Evolutionary conservation across 2,329 filamentous ascomycete genomes (phyloP), one percentile per base, ranked within the genome.

Genomic region (Sarocladium brachiariae): DNA sequence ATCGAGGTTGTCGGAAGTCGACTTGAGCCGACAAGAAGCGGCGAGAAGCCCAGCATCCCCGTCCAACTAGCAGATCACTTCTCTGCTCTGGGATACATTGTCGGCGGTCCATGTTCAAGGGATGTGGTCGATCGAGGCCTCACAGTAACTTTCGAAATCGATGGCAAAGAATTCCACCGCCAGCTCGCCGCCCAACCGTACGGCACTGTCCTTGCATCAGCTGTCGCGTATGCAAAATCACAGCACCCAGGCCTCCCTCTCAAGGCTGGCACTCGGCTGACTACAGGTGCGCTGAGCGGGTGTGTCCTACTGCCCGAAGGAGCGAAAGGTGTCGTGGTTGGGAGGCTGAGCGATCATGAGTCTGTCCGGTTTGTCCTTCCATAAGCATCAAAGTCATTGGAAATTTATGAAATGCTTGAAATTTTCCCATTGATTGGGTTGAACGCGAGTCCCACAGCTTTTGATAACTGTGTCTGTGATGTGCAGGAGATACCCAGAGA

Each of bases 141-240:
- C n/a, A 33, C n/a, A 6, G 43, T 47, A n/a, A 33, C 43, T 5
- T 16, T 47, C 7, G 43, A 47, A 14, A 9, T 47, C 14, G 25
- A 47, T 21, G 43, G 43, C 25, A 47, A 47, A 25, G 25, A 47
- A n/a, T 18, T 47, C 43, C 43, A 47, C 19, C 27, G 25, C n/a
- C 43, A 47, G 27, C n/a, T 33, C 27, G 43, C 10, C 9, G 27
- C 21, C 10, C 43, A 47, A 13, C 43, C 43, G 11, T 31, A 18
- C 16, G 43, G 43, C 43, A 47, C 14, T 11, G 27, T 31, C 24
- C 4, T 47, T 16, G 43, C 43, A 21, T 31, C 43, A 14, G 43
- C 43, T 4, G 14, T 47, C 4, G 24, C 43, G 2, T 47, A 47
- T 16, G 43, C 43, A 16, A 47, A 47, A 16, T 47, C 43, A 16